Conservation (phyloP, 116 monocot species). For the Iris pallida region DNA sequence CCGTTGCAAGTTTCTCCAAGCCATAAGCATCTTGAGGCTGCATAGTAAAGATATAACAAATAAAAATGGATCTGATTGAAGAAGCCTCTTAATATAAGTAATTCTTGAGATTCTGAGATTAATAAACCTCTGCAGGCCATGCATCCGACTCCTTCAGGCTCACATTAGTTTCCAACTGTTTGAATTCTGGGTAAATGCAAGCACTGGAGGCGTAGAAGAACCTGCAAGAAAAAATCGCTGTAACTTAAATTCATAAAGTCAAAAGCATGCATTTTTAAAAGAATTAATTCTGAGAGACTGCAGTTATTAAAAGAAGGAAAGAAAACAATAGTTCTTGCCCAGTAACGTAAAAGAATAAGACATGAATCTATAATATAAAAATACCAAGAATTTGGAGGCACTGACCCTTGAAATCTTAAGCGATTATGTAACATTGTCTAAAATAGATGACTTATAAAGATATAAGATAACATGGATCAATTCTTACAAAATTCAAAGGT, state of each 20-base stretch:
- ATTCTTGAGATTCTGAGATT: background rate
- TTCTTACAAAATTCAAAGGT: too few relatives aligned
- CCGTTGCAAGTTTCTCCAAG: slow-evolving; percentile 89
- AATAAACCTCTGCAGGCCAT: slow-evolving; percentile 96
- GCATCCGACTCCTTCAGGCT: slow-evolving; percentile 98
- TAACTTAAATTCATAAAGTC: slow-evolving; percentile 78
- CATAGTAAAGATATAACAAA: slow-evolving; percentile 3
- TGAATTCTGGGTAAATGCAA: slow-evolving; percentile 96
- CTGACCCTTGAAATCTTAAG: too few relatives aligned
- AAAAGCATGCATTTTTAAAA: slow-evolving; percentile 7
- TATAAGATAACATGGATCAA: too few relatives aligned
- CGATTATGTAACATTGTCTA: too few relatives aligned
- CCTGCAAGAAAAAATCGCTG: slow-evolving; percentile 76
- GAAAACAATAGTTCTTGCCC: slow-evolving; percentile 31
- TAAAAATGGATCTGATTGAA: background rate
- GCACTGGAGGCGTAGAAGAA: slow-evolving; percentile 99
- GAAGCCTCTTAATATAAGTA: background rate
- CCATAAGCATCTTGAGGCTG: slow-evolving; percentile 99
- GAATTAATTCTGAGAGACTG: slow-evolving; percentile 88
- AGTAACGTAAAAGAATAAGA: background rate
- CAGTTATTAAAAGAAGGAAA: slow-evolving; percentile 92
- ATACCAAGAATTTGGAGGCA: too few relatives aligned
- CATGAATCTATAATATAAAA: background rate
- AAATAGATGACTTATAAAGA: too few relatives aligned
- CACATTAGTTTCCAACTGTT: slow-evolving; percentile 91